Evolutionary conservation across 345 rosid species (phyloP).

Genomic region (Leavenworthia alabamica): DNA sequence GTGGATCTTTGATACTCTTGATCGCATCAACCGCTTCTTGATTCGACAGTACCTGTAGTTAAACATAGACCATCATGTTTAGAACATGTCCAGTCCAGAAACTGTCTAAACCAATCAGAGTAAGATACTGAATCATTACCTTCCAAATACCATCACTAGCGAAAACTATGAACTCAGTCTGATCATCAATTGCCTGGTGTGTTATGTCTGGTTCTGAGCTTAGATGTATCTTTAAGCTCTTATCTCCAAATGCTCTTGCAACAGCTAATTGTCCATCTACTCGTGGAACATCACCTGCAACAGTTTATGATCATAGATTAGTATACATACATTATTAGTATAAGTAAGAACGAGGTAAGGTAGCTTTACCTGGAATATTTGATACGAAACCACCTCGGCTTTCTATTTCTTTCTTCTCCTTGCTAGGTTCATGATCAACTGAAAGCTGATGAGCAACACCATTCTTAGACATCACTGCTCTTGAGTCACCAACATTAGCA

Average conservation of each 20-base stretch:
- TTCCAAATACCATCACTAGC: constrained; percentile 97
- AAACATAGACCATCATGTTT: not conserved
- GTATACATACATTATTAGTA: no score
- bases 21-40: constrained; percentile 63
- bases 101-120: not conserved
- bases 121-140: constrained; percentile 30
- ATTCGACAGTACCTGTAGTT: constrained; percentile 62
- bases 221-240: constrained; percentile 73
- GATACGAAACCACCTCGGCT: constrained; percentile 84
- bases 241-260: constrained; percentile 90
- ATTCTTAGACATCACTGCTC: constrained; percentile 66
- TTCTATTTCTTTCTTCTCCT: constrained; percentile 53
- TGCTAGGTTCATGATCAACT: constrained; percentile 84
- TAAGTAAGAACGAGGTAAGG: no score
- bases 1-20: constrained; percentile 57
- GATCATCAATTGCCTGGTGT: constrained; percentile 35
- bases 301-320: not conserved
- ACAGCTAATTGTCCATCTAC: constrained; percentile 91
- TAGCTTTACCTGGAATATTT: constrained; percentile 62
- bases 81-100: not conserved
- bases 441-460: constrained; percentile 65
- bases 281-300: constrained; percentile 80
- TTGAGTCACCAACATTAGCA: constrained; percentile 89
- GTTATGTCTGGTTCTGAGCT: constrained; percentile 75
- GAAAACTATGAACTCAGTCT: constrained; percentile 50